Evolutionary conservation across 2,329 filamentous ascomycete species (phyloP).

Genomic region (Xylaria sp.): DNA sequence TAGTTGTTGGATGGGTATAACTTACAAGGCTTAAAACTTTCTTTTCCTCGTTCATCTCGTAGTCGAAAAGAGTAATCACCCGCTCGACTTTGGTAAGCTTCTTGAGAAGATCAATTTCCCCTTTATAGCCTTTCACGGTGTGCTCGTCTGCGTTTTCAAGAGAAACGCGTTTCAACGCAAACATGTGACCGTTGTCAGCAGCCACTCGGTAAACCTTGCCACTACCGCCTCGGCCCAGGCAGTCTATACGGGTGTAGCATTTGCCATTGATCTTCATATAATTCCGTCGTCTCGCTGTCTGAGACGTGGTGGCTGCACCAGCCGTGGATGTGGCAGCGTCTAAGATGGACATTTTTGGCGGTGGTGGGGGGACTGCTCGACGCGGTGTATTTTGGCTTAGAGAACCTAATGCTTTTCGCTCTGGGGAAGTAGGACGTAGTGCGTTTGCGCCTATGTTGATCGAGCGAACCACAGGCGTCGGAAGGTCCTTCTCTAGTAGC

Average conservation of each 20-base stretch:
- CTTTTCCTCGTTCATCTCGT: constrained; percentile 93
- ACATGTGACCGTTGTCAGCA: constrained; percentile 95
- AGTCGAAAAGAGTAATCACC: constrained; percentile 91
- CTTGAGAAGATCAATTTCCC: constrained; percentile 90
- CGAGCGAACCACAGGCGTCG: constrained; percentile 64
- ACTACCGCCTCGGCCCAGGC: constrained; percentile 90
- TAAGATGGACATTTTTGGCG: constrained; percentile 96
- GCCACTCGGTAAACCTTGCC: constrained; percentile 96
- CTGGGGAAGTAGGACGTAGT: constrained; percentile 60
- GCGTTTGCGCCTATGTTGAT: constrained; percentile 58
- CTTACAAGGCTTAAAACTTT: constrained; percentile 85
- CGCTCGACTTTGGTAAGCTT: constrained; percentile 86
- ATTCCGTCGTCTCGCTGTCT: constrained; percentile 79
- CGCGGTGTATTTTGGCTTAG: constrained; percentile 77
- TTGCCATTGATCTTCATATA: constrained; percentile 92
- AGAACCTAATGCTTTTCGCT: constrained; percentile 65
- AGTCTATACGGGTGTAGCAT: constrained; percentile 88
- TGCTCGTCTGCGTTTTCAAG: constrained; percentile 88
- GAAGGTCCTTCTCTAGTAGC: constrained; percentile 65
- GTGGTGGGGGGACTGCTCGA: constrained; percentile 80
- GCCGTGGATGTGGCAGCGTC: constrained; percentile 88
- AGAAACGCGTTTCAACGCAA: constrained; percentile 92
- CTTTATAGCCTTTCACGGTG: constrained; percentile 88
- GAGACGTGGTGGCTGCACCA: constrained; percentile 80
- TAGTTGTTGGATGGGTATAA: constrained; percentile 39